These are phyloP conservation scores for Trichosanthes cucumerina DNA, from an alignment of 306 rosid genomes.

Conservation along the genomic window DNA sequence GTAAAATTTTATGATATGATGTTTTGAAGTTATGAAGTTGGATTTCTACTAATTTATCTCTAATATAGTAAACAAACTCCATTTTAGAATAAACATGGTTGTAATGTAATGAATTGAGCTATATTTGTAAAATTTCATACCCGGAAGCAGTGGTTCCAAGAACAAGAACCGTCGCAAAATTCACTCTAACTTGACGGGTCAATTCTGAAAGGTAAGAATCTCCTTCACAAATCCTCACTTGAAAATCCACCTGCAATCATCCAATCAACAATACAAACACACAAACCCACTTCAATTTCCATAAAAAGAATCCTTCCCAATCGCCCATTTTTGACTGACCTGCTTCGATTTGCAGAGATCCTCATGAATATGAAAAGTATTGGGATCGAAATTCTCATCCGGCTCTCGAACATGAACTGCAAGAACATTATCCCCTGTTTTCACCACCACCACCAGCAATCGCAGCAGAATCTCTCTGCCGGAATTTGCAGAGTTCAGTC, in stretches of 20 bases:
- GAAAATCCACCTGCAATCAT: conserved; percentile 37
- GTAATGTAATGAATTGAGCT: too few relatives aligned
- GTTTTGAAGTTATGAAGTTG: too few relatives aligned
- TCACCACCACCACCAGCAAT: conserved; percentile 19
- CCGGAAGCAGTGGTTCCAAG: conserved; percentile 35
- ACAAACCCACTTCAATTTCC: background rate
- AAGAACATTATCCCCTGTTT: conserved; percentile 25
- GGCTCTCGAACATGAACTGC: conserved; percentile 25
- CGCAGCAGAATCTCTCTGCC: conserved; percentile 34
- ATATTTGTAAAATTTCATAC: conserved; percentile 2
- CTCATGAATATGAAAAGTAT: conserved; percentile 40
- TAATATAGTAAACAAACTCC: too few relatives aligned
- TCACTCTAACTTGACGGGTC: conserved; percentile 28
- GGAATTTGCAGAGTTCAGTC: conserved; percentile 21
- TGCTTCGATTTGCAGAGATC: conserved; percentile 38
- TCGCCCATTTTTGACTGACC: conserved; percentile 6
- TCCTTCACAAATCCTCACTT: conserved; percentile 29
- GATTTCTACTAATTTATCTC: too few relatives aligned
- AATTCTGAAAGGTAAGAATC: conserved; percentile 31
- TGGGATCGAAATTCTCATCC: conserved; percentile 28
- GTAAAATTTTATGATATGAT: too few relatives aligned
- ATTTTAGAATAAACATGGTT: too few relatives aligned
- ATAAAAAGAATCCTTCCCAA: background rate
- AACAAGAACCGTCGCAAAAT: conserved; percentile 26
- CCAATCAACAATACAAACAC: background rate